Evolutionary conservation across 495 filamentous ascomycete species (phyloP).

Genomic region (Jackrogersella minutella): DNA sequence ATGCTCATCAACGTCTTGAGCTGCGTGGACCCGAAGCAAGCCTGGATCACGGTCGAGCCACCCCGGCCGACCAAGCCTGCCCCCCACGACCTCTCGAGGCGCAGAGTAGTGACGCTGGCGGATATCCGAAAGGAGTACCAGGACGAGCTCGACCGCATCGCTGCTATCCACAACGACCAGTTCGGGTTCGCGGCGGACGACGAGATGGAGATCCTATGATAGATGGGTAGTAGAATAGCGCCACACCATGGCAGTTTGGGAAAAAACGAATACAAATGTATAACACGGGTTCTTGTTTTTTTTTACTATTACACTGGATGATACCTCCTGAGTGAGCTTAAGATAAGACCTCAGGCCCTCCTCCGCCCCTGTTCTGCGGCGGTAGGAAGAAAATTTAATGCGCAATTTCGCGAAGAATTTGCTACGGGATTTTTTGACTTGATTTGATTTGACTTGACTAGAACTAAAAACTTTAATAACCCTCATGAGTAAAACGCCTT

Average conservation of each 20-base stretch:
- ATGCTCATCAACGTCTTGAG: slow-evolving; percentile 87
- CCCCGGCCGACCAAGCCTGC: slow-evolving; percentile 27
- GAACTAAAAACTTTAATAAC: no score
- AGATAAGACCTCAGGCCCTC: slow-evolving; percentile 16
- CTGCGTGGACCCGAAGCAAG: slow-evolving; percentile 82
- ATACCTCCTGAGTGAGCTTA: slow-evolving; percentile 41
- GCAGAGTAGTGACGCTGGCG: slow-evolving; percentile 78
- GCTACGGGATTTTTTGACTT: slow-evolving; percentile 19
- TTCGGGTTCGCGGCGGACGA: slow-evolving; percentile 60
- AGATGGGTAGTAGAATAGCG: no score
- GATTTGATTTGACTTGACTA: no score
- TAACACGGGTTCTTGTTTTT: slow-evolving; percentile 33
- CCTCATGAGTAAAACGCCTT: slow-evolving; percentile 35
- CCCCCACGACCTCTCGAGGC: slow-evolving; percentile 42
- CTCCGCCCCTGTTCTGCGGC: no score
- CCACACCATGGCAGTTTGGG: slow-evolving; percentile 7
- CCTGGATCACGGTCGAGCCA: slow-evolving; percentile 67
- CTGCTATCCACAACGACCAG: slow-evolving; percentile 65
- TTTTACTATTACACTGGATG: slow-evolving; percentile 41
- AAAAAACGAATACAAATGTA: slow-evolving; percentile 33
- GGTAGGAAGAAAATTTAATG: slow-evolving; percentile 11
- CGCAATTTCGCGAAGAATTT: no score
- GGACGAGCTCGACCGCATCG: slow-evolving; percentile 80
- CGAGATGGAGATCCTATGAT: slow-evolving; percentile 56
- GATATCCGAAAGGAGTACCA: slow-evolving; percentile 88